phyloP scores from a whole-genome alignment of 768 basidiomycete genomes.

The Hysterangium stoloniferum region DNA sequence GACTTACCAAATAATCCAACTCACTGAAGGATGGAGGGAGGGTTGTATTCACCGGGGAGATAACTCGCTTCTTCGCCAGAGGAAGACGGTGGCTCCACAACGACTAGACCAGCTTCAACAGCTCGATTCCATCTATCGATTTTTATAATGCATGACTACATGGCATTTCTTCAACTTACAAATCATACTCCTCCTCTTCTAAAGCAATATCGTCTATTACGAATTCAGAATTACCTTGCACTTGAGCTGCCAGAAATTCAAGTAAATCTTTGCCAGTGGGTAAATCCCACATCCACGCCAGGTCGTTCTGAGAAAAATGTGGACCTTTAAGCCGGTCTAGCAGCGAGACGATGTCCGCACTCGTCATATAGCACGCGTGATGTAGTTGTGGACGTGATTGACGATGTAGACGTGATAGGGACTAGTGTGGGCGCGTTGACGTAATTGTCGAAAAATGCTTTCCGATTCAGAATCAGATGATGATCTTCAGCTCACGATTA shows the following conservation, averaged over 20 bases:
- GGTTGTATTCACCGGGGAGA: neutral
- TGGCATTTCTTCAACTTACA: neutral
- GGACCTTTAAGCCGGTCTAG: conserved; percentile 26
- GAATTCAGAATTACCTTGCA: conserved; percentile 6
- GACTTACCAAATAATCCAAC: neutral
- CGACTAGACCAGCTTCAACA: neutral
- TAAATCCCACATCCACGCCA: conserved; percentile 27
- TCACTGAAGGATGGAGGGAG: neutral
- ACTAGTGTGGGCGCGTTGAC: no score
- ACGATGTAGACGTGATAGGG: no score
- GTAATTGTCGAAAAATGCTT: no score
- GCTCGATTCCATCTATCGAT: neutral
- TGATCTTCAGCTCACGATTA: conserved; percentile 43
- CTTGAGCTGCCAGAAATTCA: conserved; percentile 28
- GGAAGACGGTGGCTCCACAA: neutral
- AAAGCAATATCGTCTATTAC: conserved; percentile 11
- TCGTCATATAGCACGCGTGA: no score
- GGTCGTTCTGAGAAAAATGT: conserved; percentile 19
- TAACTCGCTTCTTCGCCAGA: neutral
- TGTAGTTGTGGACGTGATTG: no score
- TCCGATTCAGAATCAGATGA: conserved; percentile 38
- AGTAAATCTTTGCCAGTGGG: conserved; percentile 27
- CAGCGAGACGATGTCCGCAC: neutral
- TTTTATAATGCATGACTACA: no score
- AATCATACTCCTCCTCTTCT: neutral